These are phyloP conservation scores for Primulina tabacum DNA, from an alignment of 257 asterid species.

Conservation along the genomic window DNA sequence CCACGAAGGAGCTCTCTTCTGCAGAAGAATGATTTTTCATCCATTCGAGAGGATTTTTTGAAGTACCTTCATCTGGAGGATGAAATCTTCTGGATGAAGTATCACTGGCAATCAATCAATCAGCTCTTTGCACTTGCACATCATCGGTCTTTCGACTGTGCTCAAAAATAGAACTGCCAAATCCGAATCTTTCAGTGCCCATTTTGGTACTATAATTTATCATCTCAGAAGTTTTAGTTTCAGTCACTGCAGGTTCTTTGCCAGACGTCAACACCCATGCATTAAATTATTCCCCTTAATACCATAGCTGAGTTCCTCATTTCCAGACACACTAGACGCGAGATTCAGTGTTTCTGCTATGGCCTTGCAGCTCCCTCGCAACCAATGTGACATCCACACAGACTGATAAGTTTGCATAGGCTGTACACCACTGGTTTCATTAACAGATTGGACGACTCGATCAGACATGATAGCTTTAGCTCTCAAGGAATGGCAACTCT, in stretches of 20 bases:
- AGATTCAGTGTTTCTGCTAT: constrained; percentile 19
- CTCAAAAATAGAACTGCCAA: constrained; percentile 23
- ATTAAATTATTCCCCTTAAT: not conserved
- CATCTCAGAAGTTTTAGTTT: constrained; percentile 20
- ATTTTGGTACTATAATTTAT: constrained; percentile 20
- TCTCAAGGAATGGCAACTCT: constrained; percentile 10
- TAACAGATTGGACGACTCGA: constrained; percentile 21
- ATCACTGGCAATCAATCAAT: not conserved
- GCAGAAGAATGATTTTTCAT: constrained; percentile 33
- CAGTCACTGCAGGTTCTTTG: constrained; percentile 26
- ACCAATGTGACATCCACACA: constrained; percentile 73
- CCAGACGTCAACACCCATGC: constrained; percentile 18
- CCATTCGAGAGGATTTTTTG: constrained; percentile 29
- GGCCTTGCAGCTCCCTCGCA: constrained; percentile 29
- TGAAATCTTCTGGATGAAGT: not conserved
- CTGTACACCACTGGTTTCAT: constrained; percentile 25
- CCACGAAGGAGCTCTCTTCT: constrained; percentile 21
- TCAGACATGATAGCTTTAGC: constrained; percentile 40
- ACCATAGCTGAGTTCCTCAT: constrained; percentile 18
- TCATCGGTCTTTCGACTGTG: constrained; percentile 19
- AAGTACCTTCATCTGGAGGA: constrained; percentile 30
- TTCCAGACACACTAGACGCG: constrained; percentile 20
- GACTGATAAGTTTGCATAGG: constrained; percentile 38
- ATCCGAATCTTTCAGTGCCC: constrained; percentile 28
- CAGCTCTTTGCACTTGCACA: constrained; percentile 20